Evolutionary conservation across 495 filamentous ascomycete genomes (phyloP).

Genomic region (Podospora tetraspora): DNA sequence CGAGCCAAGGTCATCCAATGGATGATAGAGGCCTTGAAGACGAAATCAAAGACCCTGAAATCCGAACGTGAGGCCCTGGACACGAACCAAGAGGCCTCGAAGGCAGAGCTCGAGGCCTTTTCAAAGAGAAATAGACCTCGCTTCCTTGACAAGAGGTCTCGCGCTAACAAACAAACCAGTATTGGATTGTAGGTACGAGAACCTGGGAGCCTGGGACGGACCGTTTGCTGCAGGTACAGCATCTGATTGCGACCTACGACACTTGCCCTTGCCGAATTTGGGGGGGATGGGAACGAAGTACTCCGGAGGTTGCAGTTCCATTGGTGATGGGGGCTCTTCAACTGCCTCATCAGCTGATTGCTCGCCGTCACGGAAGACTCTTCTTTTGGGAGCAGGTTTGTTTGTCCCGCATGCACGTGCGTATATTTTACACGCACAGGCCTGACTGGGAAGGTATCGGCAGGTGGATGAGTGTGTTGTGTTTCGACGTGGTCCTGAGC

Average conservation of each 20-base stretch:
- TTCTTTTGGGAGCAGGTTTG: neutral
- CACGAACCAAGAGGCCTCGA: too few relatives aligned
- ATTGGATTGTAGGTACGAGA: too few relatives aligned
- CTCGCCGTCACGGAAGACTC: neutral
- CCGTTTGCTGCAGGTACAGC: neutral
- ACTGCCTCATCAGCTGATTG: neutral
- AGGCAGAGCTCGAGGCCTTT: too few relatives aligned
- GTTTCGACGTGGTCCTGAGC: neutral
- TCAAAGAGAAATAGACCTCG: too few relatives aligned
- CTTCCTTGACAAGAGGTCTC: too few relatives aligned
- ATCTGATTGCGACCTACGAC: neutral
- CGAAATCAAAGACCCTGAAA: too few relatives aligned
- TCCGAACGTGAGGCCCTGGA: too few relatives aligned
- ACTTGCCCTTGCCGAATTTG: neutral
- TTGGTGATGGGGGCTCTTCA: neutral
- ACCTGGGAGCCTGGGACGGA: neutral
- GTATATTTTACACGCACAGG: neutral
- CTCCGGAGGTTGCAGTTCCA: neutral
- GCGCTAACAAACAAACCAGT: too few relatives aligned
- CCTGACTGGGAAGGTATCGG: neutral
- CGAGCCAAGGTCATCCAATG: too few relatives aligned
- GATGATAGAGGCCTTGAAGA: too few relatives aligned
- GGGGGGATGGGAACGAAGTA: neutral
- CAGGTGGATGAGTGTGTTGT: neutral
- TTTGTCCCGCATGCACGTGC: neutral